phyloP scores from a whole-genome alignment of 805 yeast species.

The Myxozyma neotropica region DNA sequence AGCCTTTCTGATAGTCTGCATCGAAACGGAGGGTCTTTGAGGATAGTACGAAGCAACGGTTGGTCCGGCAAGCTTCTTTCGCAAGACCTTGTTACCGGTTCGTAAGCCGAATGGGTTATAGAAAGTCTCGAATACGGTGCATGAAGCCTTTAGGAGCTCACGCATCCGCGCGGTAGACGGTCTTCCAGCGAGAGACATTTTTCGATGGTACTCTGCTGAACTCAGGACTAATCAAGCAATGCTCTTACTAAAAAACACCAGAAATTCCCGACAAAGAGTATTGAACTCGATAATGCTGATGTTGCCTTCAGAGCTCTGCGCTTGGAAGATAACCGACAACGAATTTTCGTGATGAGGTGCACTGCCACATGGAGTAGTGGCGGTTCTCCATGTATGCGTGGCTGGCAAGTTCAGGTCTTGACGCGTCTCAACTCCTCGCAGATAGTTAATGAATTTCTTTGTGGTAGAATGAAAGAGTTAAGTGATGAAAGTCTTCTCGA shows the following conservation, averaged over 20 bases:
- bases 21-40: conserved; percentile 62
- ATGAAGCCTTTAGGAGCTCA: conserved; percentile 60
- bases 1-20: conserved; percentile 55
- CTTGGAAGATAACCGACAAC: not conserved
- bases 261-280: too few relatives aligned
- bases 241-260: too few relatives aligned
- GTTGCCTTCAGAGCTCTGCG: too few relatives aligned
- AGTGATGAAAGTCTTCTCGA: not conserved
- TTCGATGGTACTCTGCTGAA: not conserved
- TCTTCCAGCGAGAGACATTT: conserved; percentile 2
- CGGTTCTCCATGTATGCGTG: not conserved
- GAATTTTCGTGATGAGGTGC: conserved; percentile 8
- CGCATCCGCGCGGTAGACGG: conserved; percentile 54
- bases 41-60: conserved; percentile 74
- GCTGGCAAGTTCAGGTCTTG: not conserved
- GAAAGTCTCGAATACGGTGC: conserved; percentile 67
- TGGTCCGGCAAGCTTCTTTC: conserved; percentile 72
- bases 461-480: not conserved
- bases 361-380: not conserved
- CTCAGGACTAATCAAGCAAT: too few relatives aligned
- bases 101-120: conserved; percentile 68
- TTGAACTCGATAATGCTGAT: too few relatives aligned
- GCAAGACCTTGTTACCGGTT: conserved; percentile 72
- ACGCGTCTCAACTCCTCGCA: too few relatives aligned
- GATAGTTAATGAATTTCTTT: too few relatives aligned